Evolutionary conservation across 192 early-diverging fungal genomes (phyloP).

Genomic region (Coemansia aciculifera): DNA sequence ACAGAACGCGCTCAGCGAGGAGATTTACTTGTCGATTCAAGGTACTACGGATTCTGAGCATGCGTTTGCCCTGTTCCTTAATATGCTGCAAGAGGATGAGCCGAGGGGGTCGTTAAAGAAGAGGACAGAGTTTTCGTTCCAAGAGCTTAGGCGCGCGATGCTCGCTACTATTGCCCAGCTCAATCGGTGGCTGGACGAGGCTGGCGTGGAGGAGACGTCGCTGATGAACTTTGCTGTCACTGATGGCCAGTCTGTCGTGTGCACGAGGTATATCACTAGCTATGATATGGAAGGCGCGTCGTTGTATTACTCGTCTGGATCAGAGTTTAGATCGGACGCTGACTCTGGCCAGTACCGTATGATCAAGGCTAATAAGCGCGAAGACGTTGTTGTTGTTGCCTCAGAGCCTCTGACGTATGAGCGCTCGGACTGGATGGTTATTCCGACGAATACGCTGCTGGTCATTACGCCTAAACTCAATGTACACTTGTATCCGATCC

Average conservation of each 20-base stretch:
- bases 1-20: constrained; percentile 62
- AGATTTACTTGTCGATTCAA: constrained; percentile 69
- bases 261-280: constrained; percentile 74
- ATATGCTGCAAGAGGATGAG: constrained; percentile 55
- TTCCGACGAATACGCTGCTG: constrained; percentile 73
- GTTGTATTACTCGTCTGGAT: constrained; percentile 78
- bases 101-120: constrained; percentile 11
- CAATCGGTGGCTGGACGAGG: constrained; percentile 69
- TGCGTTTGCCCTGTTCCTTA: constrained; percentile 79
- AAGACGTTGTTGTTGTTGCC: constrained; percentile 80
- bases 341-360: constrained; percentile 72
- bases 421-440: constrained; percentile 76
- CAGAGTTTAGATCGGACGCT: constrained; percentile 59
- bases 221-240: constrained; percentile 82
- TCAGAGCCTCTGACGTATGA: constrained; percentile 81
- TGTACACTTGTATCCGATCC: constrained; percentile 72
- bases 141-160: constrained; percentile 69
- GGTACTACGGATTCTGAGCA: constrained; percentile 82
- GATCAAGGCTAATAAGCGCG: constrained; percentile 66
- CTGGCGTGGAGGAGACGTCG: constrained; percentile 64
- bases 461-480: constrained; percentile 77
- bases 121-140: constrained; percentile 57
- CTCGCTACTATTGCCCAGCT: constrained; percentile 72
- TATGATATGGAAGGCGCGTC: constrained; percentile 68
- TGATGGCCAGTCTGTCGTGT: constrained; percentile 74